Percentiles rank a stretch among this genome's conserved stretches.
Evolutionary conservation across 108 stramenopile genomes (phyloP).

Genomic region (Conticribra guillardii): DNA sequence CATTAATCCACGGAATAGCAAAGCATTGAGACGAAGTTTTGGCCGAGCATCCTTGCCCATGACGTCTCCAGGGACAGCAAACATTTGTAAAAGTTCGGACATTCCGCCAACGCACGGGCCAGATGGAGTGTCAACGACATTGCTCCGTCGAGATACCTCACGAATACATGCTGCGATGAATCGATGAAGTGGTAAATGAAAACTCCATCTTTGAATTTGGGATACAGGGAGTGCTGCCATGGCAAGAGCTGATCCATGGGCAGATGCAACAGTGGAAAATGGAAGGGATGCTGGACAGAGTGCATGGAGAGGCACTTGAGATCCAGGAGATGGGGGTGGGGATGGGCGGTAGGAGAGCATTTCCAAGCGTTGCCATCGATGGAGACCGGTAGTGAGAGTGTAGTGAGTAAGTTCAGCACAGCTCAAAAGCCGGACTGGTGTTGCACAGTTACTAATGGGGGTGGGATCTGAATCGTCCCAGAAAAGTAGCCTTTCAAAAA

Average conservation of each 20-base stretch:
- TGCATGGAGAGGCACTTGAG: constrained; percentile 44
- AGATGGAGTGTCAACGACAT: constrained; percentile 24
- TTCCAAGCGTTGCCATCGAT: constrained; percentile 70
- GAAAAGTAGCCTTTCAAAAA: constrained; percentile 79
- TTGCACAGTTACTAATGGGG: constrained; percentile 41
- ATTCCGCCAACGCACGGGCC: constrained; percentile 39
- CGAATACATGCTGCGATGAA: constrained; percentile 84
- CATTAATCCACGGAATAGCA: constrained; percentile 77
- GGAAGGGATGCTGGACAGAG: constrained; percentile 68
- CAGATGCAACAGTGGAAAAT: constrained; percentile 70
- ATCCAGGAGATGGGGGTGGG: constrained; percentile 13
- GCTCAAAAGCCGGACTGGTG: constrained; percentile 44
- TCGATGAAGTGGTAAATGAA: constrained; percentile 91
- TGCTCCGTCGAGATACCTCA: constrained; percentile 66
- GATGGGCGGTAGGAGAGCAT: constrained; percentile 62
- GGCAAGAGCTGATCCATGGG: constrained; percentile 63
- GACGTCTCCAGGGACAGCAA: constrained; percentile 19
- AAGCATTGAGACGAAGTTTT: constrained; percentile 21
- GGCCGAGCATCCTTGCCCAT: constrained; percentile 23
- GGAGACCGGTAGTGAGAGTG: constrained; percentile 60
- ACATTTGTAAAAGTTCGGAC: constrained; percentile 36
- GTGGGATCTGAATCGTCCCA: constrained; percentile 81
- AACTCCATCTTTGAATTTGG: constrained; percentile 82
- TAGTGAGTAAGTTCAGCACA: constrained; percentile 70
- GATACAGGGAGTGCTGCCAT: constrained; percentile 73